A percentile compares a stretch with the other conserved stretches of the same genome.
These are phyloP conservation scores for Forsythia suspensa DNA, from an alignment of 257 asterid genomes.

Conservation along the genomic window DNA sequence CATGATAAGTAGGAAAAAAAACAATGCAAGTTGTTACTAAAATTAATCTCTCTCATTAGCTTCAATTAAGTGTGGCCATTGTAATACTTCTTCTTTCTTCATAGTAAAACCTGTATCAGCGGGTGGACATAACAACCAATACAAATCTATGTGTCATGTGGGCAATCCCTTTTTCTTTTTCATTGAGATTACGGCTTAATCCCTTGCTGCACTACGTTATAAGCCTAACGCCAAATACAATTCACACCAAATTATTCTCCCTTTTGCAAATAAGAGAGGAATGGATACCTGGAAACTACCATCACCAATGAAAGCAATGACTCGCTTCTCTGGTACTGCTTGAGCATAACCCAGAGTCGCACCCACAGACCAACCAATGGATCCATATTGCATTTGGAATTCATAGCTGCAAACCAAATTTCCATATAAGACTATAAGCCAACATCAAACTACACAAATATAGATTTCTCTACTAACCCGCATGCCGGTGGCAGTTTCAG, in stretches of 20 bases:
- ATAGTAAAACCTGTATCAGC: too few relatives aligned
- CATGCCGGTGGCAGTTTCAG: constrained; percentile 65
- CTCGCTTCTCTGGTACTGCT: constrained; percentile 63
- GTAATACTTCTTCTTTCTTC: too few relatives aligned
- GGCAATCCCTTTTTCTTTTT: too few relatives aligned
- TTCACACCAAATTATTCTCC: neutral
- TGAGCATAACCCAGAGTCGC: constrained; percentile 89
- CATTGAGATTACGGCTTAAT: too few relatives aligned
- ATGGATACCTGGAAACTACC: constrained; percentile 80
- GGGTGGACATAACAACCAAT: too few relatives aligned
- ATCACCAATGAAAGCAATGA: constrained; percentile 80
- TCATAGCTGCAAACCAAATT: constrained; percentile 49
- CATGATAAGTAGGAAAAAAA: neutral
- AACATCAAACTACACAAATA: neutral
- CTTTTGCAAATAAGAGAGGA: neutral
- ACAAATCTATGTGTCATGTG: too few relatives aligned
- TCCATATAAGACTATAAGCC: neutral
- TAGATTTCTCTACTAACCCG: constrained; percentile 46
- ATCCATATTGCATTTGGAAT: constrained; percentile 85
- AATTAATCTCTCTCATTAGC: too few relatives aligned
- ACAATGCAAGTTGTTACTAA: neutral
- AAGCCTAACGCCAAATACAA: neutral
- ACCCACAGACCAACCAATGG: constrained; percentile 93
- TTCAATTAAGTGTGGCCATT: too few relatives aligned
- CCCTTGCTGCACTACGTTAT: too few relatives aligned